Conservation (phyloP, 768 basidiomycete species). For the Hygrocybe coccinea region DNA sequence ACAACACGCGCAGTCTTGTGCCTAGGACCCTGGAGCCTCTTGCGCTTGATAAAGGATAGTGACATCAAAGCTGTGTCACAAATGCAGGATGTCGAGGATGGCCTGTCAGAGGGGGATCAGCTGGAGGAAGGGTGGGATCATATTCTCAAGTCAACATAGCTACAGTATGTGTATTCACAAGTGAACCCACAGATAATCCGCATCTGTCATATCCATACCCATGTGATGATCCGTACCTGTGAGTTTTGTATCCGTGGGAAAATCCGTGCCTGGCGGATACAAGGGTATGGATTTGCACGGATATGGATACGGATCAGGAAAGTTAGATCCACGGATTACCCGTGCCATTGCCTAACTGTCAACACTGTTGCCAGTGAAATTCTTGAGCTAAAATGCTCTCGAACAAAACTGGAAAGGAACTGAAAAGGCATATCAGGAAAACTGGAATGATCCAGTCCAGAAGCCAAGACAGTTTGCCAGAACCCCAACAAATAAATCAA, state of each 20-base stretch:
- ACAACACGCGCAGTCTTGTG: slow-evolving; percentile 19
- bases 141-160: slow-evolving; percentile 12
- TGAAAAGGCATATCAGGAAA: no score
- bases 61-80: slow-evolving; percentile 1
- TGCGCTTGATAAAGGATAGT: slow-evolving; percentile 4
- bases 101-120: slow-evolving; percentile 2
- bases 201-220: background rate
- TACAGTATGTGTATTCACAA: slow-evolving; percentile 20
- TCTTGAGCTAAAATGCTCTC: no score
- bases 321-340: background rate
- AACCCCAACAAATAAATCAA: no score
- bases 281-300: background rate
- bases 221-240: background rate
- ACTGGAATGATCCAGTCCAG: no score
- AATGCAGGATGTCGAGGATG: background rate
- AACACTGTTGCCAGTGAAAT: no score
- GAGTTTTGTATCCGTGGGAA: background rate
- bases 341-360: background rate
- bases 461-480: no score
- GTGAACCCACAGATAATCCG: background rate
- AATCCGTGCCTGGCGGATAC: background rate
- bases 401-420: no score
- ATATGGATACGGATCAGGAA: background rate
- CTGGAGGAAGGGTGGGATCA: background rate
- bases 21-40: slow-evolving; percentile 16